Conservation (phyloP, 257 asterid species). For the Pogostemon cablin region DNA sequence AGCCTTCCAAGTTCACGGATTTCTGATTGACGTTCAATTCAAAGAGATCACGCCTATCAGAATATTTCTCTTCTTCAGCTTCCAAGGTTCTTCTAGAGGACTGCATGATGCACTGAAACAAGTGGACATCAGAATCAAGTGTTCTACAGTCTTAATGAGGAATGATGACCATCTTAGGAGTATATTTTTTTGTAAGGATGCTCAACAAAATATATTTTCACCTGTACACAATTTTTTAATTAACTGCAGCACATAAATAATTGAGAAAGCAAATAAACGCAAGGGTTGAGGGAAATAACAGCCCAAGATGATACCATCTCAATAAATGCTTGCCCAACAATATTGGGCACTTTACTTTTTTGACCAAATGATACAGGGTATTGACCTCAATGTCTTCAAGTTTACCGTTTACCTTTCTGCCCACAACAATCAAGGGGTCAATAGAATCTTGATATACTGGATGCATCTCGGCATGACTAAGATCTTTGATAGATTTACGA, state of each 20-base stretch:
- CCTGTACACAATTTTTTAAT: slow-evolving; percentile 11
- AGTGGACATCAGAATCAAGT: slow-evolving; percentile 48
- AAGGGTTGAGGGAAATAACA: neutral
- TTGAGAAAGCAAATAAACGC: slow-evolving; percentile 18
- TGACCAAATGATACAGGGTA: slow-evolving; percentile 37
- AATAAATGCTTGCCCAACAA: slow-evolving; percentile 39
- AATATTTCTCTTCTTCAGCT: slow-evolving; percentile 42
- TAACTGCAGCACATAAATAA: slow-evolving; percentile 17
- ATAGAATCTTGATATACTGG: slow-evolving; percentile 46
- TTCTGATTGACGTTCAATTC: slow-evolving; percentile 38
- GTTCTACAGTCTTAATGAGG: slow-evolving; percentile 37
- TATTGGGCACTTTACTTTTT: slow-evolving; percentile 30
- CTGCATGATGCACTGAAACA: slow-evolving; percentile 53
- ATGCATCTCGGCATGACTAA: slow-evolving; percentile 33
- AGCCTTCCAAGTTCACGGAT: slow-evolving; percentile 29
- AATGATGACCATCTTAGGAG: slow-evolving; percentile 26
- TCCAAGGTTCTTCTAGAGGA: slow-evolving; percentile 49
- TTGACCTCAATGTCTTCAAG: slow-evolving; percentile 41
- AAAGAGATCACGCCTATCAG: slow-evolving; percentile 35
- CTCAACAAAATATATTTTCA: neutral
- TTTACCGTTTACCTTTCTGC: slow-evolving; percentile 72
- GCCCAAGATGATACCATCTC: slow-evolving; percentile 22
- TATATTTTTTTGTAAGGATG: neutral
- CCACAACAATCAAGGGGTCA: slow-evolving; percentile 48
- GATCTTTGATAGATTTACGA: slow-evolving; percentile 34